Conservation (phyloP, 2,329 filamentous ascomycete genomes). For the Bretziella fagacearum region DNA sequence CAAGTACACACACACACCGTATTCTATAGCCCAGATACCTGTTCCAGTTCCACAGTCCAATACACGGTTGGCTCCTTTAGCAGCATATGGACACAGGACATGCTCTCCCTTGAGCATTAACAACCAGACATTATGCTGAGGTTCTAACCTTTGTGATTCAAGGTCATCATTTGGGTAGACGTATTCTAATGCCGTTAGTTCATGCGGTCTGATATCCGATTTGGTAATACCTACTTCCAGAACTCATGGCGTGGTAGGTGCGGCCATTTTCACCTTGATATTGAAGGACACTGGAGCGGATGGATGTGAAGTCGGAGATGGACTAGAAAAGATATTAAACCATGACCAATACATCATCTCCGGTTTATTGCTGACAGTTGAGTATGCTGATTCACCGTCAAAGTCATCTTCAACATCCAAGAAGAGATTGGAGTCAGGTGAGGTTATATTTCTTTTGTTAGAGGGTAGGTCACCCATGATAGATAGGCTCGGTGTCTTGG, state of each 20-base stretch:
- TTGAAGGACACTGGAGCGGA: conserved; percentile 23
- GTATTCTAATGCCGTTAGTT: not conserved
- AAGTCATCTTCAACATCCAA: too few species aligned
- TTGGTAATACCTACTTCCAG: conserved; percentile 17
- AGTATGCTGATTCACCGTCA: too few species aligned
- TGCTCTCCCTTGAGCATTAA: conserved; percentile 22
- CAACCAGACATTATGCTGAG: conserved; percentile 23
- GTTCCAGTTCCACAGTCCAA: conserved; percentile 33
- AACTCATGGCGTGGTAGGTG: conserved; percentile 23
- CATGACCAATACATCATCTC: too few species aligned
- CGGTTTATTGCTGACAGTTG: too few species aligned
- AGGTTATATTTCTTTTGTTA: too few species aligned
- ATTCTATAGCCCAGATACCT: conserved; percentile 26
- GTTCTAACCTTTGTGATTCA: conserved; percentile 17
- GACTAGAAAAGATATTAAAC: too few species aligned
- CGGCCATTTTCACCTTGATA: conserved; percentile 25
- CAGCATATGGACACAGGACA: conserved; percentile 18
- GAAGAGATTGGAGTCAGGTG: too few species aligned
- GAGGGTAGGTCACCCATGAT: too few species aligned
- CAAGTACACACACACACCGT: not conserved
- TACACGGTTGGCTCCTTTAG: conserved; percentile 18
- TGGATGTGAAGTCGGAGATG: conserved; percentile 17
- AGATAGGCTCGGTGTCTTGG: too few species aligned
- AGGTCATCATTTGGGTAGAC: not conserved
- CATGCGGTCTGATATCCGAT: not conserved